Percentiles rank a stretch among this genome's conserved stretches.
These are phyloP conservation scores for Hypoxylon sp. DNA, from an alignment of 2,329 filamentous ascomycete species.

Conservation along the genomic window DNA sequence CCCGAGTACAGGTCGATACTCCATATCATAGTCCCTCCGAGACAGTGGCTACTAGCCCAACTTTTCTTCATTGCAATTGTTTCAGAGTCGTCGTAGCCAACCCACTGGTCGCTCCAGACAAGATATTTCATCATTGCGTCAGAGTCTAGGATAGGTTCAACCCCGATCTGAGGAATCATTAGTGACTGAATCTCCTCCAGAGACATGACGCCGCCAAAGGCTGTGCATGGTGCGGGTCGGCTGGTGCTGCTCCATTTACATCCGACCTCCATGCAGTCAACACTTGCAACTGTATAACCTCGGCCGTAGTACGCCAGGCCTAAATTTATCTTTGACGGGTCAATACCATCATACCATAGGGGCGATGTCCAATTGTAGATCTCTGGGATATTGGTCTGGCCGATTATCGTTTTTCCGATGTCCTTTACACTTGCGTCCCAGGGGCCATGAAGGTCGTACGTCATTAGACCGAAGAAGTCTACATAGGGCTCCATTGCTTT, in stretches of 20 bases:
- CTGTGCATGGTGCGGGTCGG: slow-evolving; percentile 52
- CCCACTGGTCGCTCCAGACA: slow-evolving; percentile 51
- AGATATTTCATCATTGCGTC: slow-evolving; percentile 51
- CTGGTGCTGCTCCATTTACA: slow-evolving; percentile 50
- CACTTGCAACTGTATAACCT: slow-evolving; percentile 57
- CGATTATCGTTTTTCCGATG: slow-evolving; percentile 54
- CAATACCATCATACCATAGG: slow-evolving; percentile 60
- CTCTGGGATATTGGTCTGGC: slow-evolving; percentile 61
- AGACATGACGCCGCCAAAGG: slow-evolving; percentile 52
- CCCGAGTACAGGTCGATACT: slow-evolving; percentile 48
- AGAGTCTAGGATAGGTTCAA: slow-evolving; percentile 41
- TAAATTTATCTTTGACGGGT: slow-evolving; percentile 61
- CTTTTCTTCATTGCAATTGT: slow-evolving; percentile 50
- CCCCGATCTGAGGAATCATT: slow-evolving; percentile 46
- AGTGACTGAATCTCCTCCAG: slow-evolving; percentile 52
- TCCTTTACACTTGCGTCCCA: slow-evolving; percentile 58
- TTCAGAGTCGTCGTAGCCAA: slow-evolving; percentile 50
- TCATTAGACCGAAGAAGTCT: slow-evolving; percentile 59
- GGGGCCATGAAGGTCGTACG: slow-evolving; percentile 60
- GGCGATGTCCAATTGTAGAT: slow-evolving; percentile 57
- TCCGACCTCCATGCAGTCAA: slow-evolving; percentile 47
- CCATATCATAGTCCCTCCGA: slow-evolving; percentile 57
- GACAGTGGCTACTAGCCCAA: slow-evolving; percentile 51
- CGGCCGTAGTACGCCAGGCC: slow-evolving; percentile 65
- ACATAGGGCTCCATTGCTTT: slow-evolving; percentile 58